Conservation (phyloP, 1,284 basidiomycete species). For the Xerocomus minutiporus region DNA sequence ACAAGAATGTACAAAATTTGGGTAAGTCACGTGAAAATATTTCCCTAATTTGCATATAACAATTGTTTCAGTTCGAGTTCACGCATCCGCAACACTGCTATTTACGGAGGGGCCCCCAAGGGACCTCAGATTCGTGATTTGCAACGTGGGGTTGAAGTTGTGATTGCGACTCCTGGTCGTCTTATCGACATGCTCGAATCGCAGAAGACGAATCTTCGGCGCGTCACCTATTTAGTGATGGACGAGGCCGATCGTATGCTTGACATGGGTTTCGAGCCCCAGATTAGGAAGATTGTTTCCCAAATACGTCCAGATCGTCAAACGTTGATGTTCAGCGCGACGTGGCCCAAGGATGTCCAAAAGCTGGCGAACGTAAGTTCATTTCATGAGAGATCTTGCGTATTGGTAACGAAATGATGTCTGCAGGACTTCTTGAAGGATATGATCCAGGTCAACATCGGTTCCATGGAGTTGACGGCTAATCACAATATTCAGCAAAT, state of each 20-base stretch:
- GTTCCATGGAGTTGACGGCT: slow-evolving; percentile 96
- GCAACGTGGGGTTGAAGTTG: slow-evolving; percentile 94
- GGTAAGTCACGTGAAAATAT: slow-evolving; percentile 42
- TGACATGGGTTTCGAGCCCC: slow-evolving; percentile 99
- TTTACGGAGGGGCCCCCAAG: slow-evolving; percentile 98
- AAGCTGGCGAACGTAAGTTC: slow-evolving; percentile 77
- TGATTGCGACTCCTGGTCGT: slow-evolving; percentile 88
- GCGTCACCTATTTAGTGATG: slow-evolving; percentile 97
- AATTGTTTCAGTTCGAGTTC: slow-evolving; percentile 70
- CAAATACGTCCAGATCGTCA: slow-evolving; percentile 97
- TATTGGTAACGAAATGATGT: not conserved
- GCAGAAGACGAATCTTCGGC: slow-evolving; percentile 92
- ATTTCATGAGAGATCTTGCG: not conserved
- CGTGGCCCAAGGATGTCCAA: slow-evolving; percentile 99
- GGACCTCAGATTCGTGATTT: slow-evolving; percentile 97
- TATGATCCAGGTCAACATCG: slow-evolving; percentile 98
- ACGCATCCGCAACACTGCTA: slow-evolving; percentile 95
- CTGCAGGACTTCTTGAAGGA: slow-evolving; percentile 88
- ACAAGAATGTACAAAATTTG: slow-evolving; percentile 97
- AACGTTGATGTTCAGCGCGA: slow-evolving; percentile 96
- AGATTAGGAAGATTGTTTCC: slow-evolving; percentile 96
- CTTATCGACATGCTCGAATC: slow-evolving; percentile 95
- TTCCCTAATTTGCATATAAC: slow-evolving; percentile 4
- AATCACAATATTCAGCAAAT: slow-evolving; percentile 98
- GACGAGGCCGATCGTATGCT: slow-evolving; percentile 99